Evolutionary conservation across 352 stramenopile genomes (phyloP), one percentile per base, ranked within the genome.

Genomic region (Pelagophyceae sp.): DNA sequence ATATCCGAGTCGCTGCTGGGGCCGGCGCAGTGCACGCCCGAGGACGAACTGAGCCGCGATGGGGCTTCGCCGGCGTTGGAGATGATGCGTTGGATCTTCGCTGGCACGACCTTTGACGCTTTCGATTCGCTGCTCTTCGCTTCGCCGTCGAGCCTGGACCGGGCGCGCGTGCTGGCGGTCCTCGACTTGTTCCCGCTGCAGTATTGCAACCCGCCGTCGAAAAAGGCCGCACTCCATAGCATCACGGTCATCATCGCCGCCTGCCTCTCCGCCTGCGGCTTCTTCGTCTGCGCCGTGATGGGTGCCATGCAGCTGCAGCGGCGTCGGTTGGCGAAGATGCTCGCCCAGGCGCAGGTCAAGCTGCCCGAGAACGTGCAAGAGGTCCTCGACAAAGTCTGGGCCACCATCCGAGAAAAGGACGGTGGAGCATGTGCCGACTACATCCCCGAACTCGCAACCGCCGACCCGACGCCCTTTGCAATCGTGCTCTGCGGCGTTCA

Each of bases 401-500:
- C 11, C 11, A 23, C 11, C 11, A 23, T 54, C 45, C 45, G 23
- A 11, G 45, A 54, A 11, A 54, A 54, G 11, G 60, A 78, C 40
- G 76, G 58, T 29, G 81, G 83, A 27, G 51, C 78, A 40, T 83
- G 76, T 40, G 83, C 81, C 27, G 54, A 79, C 50, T 87, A 87
- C 70, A 87, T 87, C 72, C 82, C 80, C 17, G 38, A 85, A 33
- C 76, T 87, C 31, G 71, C 76, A 1, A 38, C 72, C n/a, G 79
- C 77, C 0, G 77, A 86, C 72, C 82, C 83, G 38, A 74, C 83
- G 31, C 70, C 80, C 77, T 86, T 84, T 77, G 82, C 69, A 0
- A 76, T 86, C 29, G 78, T 79, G 23, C 51, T 87, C 33, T 84
- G 78, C 70, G 82, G 78, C 25, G 65, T 84, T 33, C 78, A 86